phyloP scores from a whole-genome alignment of 345 rosid genomes.

The Eucalyptus regnans region DNA sequence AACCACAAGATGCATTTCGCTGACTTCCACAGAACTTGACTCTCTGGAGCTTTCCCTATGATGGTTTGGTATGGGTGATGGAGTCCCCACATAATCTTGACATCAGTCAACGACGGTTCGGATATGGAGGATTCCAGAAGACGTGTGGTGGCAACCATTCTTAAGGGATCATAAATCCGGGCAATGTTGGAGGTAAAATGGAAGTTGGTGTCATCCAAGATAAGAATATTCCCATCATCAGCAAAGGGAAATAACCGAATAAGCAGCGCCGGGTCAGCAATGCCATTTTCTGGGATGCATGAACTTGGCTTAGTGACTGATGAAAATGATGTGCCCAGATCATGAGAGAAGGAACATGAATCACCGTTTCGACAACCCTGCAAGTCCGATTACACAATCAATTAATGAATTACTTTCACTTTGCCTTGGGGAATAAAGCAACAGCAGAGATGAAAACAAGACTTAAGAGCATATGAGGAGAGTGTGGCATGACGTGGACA shows the following conservation, averaged over 20 bases:
- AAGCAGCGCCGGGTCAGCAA: conserved; percentile 25
- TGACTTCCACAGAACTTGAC: conserved; percentile 58
- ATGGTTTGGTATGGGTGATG: conserved; percentile 56
- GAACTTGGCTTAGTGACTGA: conserved; percentile 3
- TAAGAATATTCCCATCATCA: conserved; percentile 41
- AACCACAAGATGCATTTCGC: conserved; percentile 65
- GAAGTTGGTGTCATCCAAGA: conserved; percentile 59
- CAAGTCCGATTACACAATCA: conserved; percentile 2
- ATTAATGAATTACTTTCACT: neutral
- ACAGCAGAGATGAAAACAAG: neutral
- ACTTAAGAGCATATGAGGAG: neutral
- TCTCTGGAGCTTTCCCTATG: conserved; percentile 29
- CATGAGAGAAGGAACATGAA: conserved; percentile 61
- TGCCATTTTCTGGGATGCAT: conserved; percentile 49
- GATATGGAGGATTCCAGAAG: conserved; percentile 26
- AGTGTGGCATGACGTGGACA: neutral
- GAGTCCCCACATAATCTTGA: conserved; percentile 58
- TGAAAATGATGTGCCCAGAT: conserved; percentile 2
- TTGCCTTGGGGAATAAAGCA: neutral
- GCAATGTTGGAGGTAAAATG: conserved; percentile 56
- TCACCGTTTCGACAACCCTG: conserved; percentile 90
- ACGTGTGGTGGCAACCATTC: conserved; percentile 48
- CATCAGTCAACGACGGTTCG: conserved; percentile 24
- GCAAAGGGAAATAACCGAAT: conserved; percentile 35
- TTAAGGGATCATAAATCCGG: conserved; percentile 29